Evolutionary conservation across 345 rosid species (phyloP), one percentile per base, ranked within the genome.

Genomic region (Turnera subulata): DNA sequence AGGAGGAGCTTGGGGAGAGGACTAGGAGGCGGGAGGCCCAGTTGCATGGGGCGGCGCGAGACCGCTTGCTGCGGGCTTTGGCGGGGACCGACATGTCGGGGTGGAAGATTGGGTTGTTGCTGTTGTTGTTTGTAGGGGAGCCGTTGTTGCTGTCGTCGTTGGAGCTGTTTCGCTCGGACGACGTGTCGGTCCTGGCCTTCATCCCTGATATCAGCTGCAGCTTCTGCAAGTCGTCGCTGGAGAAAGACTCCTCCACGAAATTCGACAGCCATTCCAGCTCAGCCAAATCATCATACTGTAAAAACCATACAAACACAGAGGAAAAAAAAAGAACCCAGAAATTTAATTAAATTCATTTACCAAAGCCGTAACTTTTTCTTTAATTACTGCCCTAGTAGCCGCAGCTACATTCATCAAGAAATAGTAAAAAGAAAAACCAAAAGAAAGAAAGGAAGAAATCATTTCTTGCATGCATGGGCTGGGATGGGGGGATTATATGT

Each of bases 251-350:
- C 64, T 94, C 99, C 58, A 80, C 95, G 69, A 94, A 74, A 70
- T 85, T 88, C 4, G 99, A 94, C 18, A 94, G 68, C 99, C 99
- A 94, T 75, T 90, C 99, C 11, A 94, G 80, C 84, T 94, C 96
- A 50, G 95, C 99, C 67, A 88, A 71, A 56, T 94, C 99, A 50
- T 94, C 99, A 19, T 74, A 84, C 97, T 91, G 46, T 50, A 18
- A 32, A 21, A 45, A 15, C 23, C 4, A 29, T 3, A 29, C 35
- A 29, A 3, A 29, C 8, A n/a, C n/a, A n/a, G n/a, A n/a, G n/a
- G n/a, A 29, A 29, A 67, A 22, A 17, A 13, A 51, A 12, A 6
- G 6, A 7, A 46, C 20, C 5, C 2, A 33, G 50, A 13, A 39
- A 56, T 32, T 38, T 7, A 11, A 15, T 25, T 32, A 22, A 17